Evolutionary conservation across 805 yeast genomes (phyloP).

Genomic region (Naumovozyma castellii): DNA sequence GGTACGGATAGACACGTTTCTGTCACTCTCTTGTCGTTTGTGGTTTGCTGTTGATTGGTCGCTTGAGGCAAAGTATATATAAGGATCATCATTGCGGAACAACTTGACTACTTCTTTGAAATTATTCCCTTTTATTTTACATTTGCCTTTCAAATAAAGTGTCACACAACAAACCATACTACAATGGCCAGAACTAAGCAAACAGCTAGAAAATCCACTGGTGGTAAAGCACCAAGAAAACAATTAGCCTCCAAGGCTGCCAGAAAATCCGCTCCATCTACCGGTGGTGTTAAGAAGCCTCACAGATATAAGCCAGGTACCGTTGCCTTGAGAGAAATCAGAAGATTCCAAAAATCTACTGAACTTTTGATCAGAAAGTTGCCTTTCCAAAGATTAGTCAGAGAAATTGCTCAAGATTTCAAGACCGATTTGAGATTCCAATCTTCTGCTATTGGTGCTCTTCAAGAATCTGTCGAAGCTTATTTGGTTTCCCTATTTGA

Average conservation of each 20-base stretch:
- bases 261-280: conserved; percentile 84
- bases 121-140: no score
- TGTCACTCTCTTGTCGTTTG: no score
- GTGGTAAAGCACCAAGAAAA: conserved; percentile 95
- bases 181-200: conserved; percentile 86
- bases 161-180: neutral
- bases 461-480: conserved; percentile 98
- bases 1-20: no score
- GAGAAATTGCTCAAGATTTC: conserved; percentile 92
- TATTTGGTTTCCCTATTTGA: conserved; percentile 91
- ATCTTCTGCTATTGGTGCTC: conserved; percentile 92
- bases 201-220: conserved; percentile 89
- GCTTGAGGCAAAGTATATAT: no score
- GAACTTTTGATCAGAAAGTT: conserved; percentile 89
- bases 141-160: neutral
- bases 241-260: conserved; percentile 88
- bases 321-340: conserved; percentile 90
- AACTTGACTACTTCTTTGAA: no score
- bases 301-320: conserved; percentile 97
- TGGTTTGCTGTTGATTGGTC: no score
- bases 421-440: conserved; percentile 91
- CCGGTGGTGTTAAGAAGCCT: conserved; percentile 89
- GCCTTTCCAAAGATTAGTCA: conserved; percentile 93
- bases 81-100: no score
- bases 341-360: conserved; percentile 94